phyloP scores from a whole-genome alignment of 208 protist genomes.

The Balamuthia mandrillaris region DNA sequence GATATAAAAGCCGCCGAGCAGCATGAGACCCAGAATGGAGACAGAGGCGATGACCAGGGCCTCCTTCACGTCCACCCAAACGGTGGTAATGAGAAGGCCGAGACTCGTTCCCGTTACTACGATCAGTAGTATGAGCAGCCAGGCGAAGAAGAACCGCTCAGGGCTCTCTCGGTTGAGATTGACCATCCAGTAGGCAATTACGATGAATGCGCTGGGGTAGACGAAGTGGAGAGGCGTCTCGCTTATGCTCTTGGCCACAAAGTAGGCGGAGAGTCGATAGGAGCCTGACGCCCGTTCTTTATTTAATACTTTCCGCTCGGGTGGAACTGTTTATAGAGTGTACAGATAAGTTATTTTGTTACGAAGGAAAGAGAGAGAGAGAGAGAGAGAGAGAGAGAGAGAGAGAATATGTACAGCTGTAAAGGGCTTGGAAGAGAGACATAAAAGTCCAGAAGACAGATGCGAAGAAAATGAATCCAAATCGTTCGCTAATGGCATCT shows the following conservation, averaged over 20 bases:
- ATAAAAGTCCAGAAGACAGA: constrained; percentile 51
- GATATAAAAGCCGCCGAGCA: constrained; percentile 44
- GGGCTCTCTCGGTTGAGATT: not conserved
- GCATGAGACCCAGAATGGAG: constrained; percentile 28
- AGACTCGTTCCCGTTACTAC: not conserved
- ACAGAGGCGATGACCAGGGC: not conserved
- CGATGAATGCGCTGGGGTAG: constrained; percentile 35
- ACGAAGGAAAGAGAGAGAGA: not conserved
- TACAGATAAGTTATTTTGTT: not conserved
- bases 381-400: no score
- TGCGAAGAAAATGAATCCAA: constrained; percentile 52
- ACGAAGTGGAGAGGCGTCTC: constrained; percentile 39
- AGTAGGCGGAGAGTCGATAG: constrained; percentile 45
- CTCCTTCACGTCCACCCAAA: not conserved
- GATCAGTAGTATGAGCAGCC: not conserved
- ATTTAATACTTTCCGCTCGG: constrained; percentile 21
- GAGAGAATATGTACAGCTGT: not conserved
- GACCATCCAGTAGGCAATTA: constrained; percentile 45
- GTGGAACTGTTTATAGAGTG: not conserved
- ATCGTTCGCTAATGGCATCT: constrained; percentile 36
- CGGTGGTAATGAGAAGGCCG: constrained; percentile 22
- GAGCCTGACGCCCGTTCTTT: constrained; percentile 34
- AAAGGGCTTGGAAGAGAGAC: constrained; percentile 6
- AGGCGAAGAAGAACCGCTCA: not conserved
- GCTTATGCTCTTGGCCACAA: constrained; percentile 39